phyloP scores from a whole-genome alignment of 164 flowering plant genomes.

The Nelumbo lutea region DNA sequence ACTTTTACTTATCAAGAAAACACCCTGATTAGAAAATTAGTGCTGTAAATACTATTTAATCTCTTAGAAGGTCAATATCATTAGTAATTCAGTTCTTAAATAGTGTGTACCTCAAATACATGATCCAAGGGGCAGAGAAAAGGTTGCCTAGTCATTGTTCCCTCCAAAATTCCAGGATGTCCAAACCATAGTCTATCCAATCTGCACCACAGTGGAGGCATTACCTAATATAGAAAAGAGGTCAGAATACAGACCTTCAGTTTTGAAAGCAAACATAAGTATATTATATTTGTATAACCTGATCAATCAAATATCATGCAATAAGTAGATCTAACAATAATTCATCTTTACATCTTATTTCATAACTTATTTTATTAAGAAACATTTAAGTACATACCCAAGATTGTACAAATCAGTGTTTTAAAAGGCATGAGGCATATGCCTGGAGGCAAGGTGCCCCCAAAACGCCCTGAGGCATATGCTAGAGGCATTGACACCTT shows the following conservation, averaged over 20 bases:
- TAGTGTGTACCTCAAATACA: slow-evolving; percentile 80
- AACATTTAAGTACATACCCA: too few relatives aligned
- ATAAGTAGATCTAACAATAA: background rate
- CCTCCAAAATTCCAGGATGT: slow-evolving; percentile 85
- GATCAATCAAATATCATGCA: background rate
- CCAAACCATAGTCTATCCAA: slow-evolving; percentile 95
- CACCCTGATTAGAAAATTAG: too few relatives aligned
- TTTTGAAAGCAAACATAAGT: background rate
- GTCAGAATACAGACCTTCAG: slow-evolving; percentile 13
- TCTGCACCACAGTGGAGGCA: slow-evolving; percentile 99
- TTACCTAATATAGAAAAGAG: slow-evolving; percentile 54
- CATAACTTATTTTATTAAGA: too few relatives aligned
- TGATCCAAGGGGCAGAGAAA: slow-evolving; percentile 97
- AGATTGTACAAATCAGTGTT: too few relatives aligned
- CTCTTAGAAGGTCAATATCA: too few relatives aligned
- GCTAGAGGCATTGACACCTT: too few relatives aligned
- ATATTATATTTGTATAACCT: background rate
- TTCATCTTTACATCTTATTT: too few relatives aligned
- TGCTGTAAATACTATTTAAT: too few relatives aligned
- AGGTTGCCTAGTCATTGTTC: slow-evolving; percentile 86
- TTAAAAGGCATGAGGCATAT: too few relatives aligned
- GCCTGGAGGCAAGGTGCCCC: too few relatives aligned
- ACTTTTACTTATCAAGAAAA: too few relatives aligned
- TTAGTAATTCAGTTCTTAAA: background rate
- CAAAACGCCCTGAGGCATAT: too few relatives aligned